phyloP scores from a whole-genome alignment of 352 stramenopile genomes.

The Globisporangium emineosum region DNA sequence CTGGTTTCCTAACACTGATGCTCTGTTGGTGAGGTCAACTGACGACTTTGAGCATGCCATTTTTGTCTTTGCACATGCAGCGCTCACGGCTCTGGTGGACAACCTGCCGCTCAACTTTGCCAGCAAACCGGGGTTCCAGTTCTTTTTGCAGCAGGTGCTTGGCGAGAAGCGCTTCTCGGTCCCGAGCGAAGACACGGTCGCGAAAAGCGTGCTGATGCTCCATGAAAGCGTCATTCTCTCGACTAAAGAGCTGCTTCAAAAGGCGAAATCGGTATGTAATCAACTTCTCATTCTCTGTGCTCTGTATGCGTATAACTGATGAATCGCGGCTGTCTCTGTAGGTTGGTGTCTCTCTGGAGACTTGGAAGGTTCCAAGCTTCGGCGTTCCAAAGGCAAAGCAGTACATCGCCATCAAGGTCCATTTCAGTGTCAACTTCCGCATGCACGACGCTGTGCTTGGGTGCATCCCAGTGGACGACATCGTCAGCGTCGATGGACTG shows the following conservation, averaged over 20 bases:
- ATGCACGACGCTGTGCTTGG: constrained; percentile 60
- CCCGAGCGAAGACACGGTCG: constrained; percentile 53
- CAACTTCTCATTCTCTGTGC: background rate
- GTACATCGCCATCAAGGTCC: constrained; percentile 65
- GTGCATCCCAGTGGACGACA: constrained; percentile 42
- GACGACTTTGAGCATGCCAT: background rate
- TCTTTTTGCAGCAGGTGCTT: constrained; percentile 59
- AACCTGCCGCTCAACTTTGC: constrained; percentile 69
- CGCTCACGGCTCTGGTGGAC: constrained; percentile 67
- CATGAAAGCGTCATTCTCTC: constrained; percentile 72
- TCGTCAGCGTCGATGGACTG: constrained; percentile 36
- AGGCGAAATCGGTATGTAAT: constrained; percentile 42
- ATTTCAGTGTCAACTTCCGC: constrained; percentile 80
- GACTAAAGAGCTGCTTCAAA: constrained; percentile 59
- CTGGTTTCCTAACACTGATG: background rate
- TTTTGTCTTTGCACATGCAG: constrained; percentile 19
- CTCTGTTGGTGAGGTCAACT: background rate
- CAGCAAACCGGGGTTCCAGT: constrained; percentile 58
- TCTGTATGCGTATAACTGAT: background rate
- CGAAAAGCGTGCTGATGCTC: constrained; percentile 62
- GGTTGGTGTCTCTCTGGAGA: constrained; percentile 64
- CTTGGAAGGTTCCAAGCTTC: constrained; percentile 46
- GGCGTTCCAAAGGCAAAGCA: constrained; percentile 33
- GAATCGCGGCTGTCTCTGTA: constrained; percentile 7
- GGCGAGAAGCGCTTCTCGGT: constrained; percentile 64